Conservation (phyloP, 2,329 filamentous ascomycete genomes). For the Pseudocercospora fuligena region DNA sequence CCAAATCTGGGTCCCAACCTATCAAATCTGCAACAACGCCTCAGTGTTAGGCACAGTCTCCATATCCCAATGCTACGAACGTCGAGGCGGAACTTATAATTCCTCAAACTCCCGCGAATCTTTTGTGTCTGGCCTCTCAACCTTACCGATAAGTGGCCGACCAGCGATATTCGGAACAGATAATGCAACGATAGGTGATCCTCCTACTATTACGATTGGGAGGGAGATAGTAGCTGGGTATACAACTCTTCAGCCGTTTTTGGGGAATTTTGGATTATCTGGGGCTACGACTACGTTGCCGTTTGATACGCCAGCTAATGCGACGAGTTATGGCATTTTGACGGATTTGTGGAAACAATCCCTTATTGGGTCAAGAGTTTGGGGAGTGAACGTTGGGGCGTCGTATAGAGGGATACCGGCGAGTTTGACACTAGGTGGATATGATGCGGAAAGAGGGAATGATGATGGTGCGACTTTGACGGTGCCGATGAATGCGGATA, state of each 20-base stretch:
- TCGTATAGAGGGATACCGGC: conserved; percentile 45
- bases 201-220: not conserved
- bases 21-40: not conserved
- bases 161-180: conserved; percentile 6
- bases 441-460: conserved; percentile 51
- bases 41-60: not conserved
- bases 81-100: not conserved
- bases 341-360: not conserved
- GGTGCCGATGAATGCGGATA: conserved; percentile 8
- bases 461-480: not conserved
- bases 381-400: conserved; percentile 3
- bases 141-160: not conserved
- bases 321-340: conserved; percentile 7
- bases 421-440: conserved; percentile 70
- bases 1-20: conserved; percentile 8
- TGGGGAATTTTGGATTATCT: conserved; percentile 2
- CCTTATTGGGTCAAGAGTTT: not conserved
- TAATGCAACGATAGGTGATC: not conserved
- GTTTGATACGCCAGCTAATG: conserved; percentile 7
- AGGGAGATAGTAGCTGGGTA: conserved; percentile 5
- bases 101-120: not conserved
- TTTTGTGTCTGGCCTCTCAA: not conserved
- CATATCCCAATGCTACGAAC: not conserved
- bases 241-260: not conserved
- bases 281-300: not conserved